Conservation (phyloP, 331 rosid genomes). For the Cydonia oblonga region DNA sequence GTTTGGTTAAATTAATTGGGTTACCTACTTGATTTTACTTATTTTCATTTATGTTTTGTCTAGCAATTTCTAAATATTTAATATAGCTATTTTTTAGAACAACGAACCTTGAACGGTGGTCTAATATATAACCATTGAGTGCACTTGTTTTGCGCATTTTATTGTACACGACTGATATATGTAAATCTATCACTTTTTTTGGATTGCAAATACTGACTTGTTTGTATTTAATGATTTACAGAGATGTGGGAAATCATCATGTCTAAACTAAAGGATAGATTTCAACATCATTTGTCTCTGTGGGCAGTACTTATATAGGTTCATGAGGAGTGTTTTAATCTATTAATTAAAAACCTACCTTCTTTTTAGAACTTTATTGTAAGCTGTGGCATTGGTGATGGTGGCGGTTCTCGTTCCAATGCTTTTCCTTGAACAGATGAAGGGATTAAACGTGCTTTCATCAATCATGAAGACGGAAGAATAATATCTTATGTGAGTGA, state of each 20-base stretch:
- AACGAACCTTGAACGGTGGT: background rate
- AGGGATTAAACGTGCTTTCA: background rate
- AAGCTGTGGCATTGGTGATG: background rate
- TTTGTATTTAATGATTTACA: too few species aligned
- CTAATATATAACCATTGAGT: too few species aligned
- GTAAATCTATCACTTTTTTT: background rate
- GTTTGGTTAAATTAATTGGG: background rate
- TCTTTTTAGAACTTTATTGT: background rate
- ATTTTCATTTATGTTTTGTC: too few species aligned
- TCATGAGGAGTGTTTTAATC: background rate
- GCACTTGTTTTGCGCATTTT: too few species aligned
- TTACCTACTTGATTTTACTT: background rate
- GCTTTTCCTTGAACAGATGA: background rate
- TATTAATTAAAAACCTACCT: background rate
- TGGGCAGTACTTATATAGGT: background rate
- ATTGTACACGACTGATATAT: too few species aligned
- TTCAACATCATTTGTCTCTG: background rate
- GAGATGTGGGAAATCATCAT: background rate
- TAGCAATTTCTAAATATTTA: too few species aligned
- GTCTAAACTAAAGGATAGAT: background rate
- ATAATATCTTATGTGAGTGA: background rate
- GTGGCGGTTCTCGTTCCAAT: background rate
- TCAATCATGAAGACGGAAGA: constrained; percentile 1
- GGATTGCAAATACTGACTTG: background rate
- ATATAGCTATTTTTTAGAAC: too few species aligned